phyloP scores from a whole-genome alignment of 305 asterid species.

The Fraxinus latifolia region DNA sequence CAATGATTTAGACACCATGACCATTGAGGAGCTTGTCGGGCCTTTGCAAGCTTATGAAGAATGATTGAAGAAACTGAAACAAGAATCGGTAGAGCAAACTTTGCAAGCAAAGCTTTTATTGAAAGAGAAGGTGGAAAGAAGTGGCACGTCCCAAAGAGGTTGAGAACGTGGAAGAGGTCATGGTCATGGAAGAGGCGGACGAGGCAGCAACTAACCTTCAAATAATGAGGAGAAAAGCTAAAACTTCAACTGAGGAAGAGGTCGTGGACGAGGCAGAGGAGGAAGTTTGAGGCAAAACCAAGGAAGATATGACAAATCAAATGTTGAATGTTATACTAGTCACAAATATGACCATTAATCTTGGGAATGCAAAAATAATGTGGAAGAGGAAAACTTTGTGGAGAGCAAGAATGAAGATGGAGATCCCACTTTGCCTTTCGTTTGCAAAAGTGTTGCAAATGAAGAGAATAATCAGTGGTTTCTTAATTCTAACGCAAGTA shows the following conservation, averaged over 20 bases:
- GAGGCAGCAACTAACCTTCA: too few relatives aligned
- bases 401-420: neutral
- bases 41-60: constrained; percentile 4
- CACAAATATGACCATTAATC: neutral
- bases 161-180: too few relatives aligned
- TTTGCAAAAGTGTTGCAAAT: neutral
- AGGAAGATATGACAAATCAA: too few relatives aligned
- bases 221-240: too few relatives aligned
- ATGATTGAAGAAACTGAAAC: neutral
- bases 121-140: too few relatives aligned
- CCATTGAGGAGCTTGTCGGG: neutral
- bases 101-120: neutral
- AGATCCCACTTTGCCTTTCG: neutral
- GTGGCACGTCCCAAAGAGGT: too few relatives aligned
- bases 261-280: too few relatives aligned
- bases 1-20: constrained; percentile 14
- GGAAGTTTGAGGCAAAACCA: too few relatives aligned
- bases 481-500: neutral
- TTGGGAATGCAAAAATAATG: neutral
- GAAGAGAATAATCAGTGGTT: neutral
- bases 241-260: too few relatives aligned
- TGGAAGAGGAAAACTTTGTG: neutral
- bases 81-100: neutral
- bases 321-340: neutral
- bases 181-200: too few relatives aligned